Evolutionary conservation across 805 yeast genomes (phyloP), one percentile per base, ranked within the genome.

Genomic region (Lachancea cidri): DNA sequence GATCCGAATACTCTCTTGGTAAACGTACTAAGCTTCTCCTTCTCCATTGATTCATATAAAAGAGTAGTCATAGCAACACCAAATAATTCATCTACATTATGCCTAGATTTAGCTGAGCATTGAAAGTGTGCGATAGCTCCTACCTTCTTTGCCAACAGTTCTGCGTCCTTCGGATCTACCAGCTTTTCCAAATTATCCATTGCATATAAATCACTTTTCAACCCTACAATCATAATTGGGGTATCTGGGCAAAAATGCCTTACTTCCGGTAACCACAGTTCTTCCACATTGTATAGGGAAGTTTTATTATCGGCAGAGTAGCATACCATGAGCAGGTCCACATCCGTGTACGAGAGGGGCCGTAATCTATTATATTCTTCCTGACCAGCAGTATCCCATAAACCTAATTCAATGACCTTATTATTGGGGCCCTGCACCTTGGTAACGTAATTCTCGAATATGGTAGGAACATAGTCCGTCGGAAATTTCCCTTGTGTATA

Each of bases 321-420:
- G 44, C 96, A 88, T 6, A 87, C 68, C 43, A 89, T 66, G 14
- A 87, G 62, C 1, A 87, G 66, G 58, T 86, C 85, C 3, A 82
- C 85, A 50, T 85, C 94, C 4, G 89, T 82, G 56, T 86, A 86
- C 33, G 83, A 73, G 36, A 87, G 67, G 2, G 94, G 93, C 46
- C 96, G 69, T 42, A 86, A 65, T 39, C 95, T 67, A 57, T 82
- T 89, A 56, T 83, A 85, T 59, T 84, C 93, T 62, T 86, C 94
- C 63, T 85, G 93, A 3, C 95, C 93, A 0, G 95, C 95, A 1
- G 95, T 85, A 58, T 86, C 96, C 94, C 94, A 86, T 22, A 86
- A 62, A 0, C 86, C 85, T 49, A 86, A 62, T 54, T 82, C 88
- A 16, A 83, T 70, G n/a, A 62, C 49, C 52, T 77, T 74, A 19